Conservation (phyloP, 148 eudicot genomes). For the Talinum fruticosum region DNA sequence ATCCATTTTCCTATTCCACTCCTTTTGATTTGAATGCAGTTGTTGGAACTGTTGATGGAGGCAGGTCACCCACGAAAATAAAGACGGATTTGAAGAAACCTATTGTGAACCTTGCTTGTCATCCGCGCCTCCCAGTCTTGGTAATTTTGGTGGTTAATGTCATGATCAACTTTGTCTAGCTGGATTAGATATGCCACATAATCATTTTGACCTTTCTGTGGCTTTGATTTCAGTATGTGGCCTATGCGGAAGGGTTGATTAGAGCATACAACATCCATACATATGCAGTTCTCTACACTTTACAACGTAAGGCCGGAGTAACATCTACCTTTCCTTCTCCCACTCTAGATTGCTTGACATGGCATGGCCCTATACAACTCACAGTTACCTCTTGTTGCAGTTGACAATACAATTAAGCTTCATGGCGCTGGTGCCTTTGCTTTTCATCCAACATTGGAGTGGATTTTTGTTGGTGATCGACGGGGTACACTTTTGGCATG, state of each 20-base stretch:
- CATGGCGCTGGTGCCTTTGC: conserved; percentile 98
- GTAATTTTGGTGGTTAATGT: conserved; percentile 37
- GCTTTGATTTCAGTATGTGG: conserved; percentile 70
- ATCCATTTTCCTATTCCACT: background rate
- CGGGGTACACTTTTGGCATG: conserved; percentile 95
- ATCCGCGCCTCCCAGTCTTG: conserved; percentile 93
- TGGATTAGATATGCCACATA: background rate
- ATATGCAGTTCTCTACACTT: conserved; percentile 89
- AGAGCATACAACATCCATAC: conserved; percentile 96
- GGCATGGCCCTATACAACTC: conserved; percentile 16
- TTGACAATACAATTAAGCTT: conserved; percentile 92
- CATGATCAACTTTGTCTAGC: background rate
- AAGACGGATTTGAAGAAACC: conserved; percentile 98
- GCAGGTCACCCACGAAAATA: conserved; percentile 93
- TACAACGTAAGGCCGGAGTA: conserved; percentile 70
- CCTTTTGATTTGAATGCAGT: conserved; percentile 36
- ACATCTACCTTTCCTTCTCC: background rate
- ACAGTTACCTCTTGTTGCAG: conserved; percentile 43
- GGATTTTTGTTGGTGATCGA: conserved; percentile 94
- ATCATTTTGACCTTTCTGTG: conserved; percentile 15
- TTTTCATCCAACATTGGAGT: conserved; percentile 91
- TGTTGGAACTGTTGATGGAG: conserved; percentile 98
- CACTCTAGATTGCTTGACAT: conserved; percentile 2
- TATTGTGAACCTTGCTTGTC: conserved; percentile 95
- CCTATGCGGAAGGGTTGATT: conserved; percentile 91